phyloP scores from a whole-genome alignment of 805 yeast species.

The Metschnikowia chrysomelidarum region DNA sequence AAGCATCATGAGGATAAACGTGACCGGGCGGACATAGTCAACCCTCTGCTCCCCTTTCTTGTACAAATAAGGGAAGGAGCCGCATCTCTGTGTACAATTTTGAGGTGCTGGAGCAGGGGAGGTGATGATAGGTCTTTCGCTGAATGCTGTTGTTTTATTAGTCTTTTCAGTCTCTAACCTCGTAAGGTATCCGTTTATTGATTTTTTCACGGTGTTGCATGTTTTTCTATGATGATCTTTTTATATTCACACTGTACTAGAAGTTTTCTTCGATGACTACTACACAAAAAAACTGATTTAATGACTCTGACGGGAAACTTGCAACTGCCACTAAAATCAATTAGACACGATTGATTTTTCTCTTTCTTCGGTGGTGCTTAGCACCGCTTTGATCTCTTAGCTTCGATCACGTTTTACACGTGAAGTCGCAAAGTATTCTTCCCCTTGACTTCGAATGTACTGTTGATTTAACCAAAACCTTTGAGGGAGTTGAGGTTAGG shows the following conservation, averaged over 20 bases:
- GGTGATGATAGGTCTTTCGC: conserved; percentile 53
- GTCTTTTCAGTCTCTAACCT: conserved; percentile 8
- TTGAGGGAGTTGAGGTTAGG: no score
- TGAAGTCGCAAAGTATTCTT: no score
- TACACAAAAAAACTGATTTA: conserved; percentile 42
- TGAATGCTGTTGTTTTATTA: conserved; percentile 21
- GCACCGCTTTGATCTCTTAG: no score
- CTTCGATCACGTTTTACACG: no score
- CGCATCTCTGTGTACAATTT: conserved; percentile 54
- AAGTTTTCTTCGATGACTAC: conserved; percentile 39
- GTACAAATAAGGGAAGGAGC: conserved; percentile 40
- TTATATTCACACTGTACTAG: conserved; percentile 54
- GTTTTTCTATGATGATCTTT: conserved; percentile 40
- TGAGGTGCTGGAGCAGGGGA: conserved; percentile 44
- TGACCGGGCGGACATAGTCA: conserved; percentile 54
- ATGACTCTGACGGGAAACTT: conserved; percentile 42
- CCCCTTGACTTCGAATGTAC: no score
- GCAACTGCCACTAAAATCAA: conserved; percentile 4
- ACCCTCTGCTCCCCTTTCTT: conserved; percentile 37
- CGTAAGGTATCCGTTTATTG: conserved; percentile 17
- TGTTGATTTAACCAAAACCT: no score
- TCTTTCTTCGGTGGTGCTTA: no score
- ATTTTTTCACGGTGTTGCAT: conserved; percentile 19
- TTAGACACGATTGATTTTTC: no score
- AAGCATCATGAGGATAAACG: conserved; percentile 39